Evolutionary conservation across 805 yeast genomes (phyloP), one percentile per base, ranked within the genome.

Genomic region (Candida palmyrensis): DNA sequence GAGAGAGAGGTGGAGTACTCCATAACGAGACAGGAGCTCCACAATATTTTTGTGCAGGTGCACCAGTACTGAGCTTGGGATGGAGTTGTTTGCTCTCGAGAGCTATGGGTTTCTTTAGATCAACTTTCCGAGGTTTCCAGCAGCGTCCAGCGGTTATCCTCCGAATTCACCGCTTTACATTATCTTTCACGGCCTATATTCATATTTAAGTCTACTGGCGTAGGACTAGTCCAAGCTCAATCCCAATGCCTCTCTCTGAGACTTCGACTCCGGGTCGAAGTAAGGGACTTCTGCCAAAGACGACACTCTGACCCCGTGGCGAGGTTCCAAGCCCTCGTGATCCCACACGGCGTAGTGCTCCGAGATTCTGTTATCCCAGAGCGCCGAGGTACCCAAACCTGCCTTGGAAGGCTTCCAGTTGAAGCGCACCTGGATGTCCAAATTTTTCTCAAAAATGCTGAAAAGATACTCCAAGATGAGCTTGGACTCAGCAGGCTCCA

Each of bases 321-420:
- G 54, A 8, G 67, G 59, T 32, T 59, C 67, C 29, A 47, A 32
- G 7, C 60, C 62, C 40, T 68, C 73, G 49, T 71, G 68, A 43
- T 72, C 78, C 56, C 67, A 60, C n/a, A 73, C 66, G 9, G 78
- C 77, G 37, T 59, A 57, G 55, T 77, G 84, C 36, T 65, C 65
- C 16, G 75, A 61, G 33, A 72, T 47, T 49, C 82, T 59, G 60
- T 76, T 77, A 45, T 77, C 82, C 81, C 82, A 76, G 23, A 75
- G 45, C 6, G 77, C 81, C 25, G 75, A 59, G 20, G 76, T 68
- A 20, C 75, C 75, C 13, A 49, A 51, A 4, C 72, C 71, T 9
- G 45, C 43, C 38, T 54, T 53, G 11, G 68, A 48, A 29, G 66
- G 59, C 38, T 59, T 54, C 79, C 79, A 73, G 41, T 63, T 66